Base-by-base conservation (phyloP, 176 grass and related monocot species). In the Neostapfia colusana region DNA sequence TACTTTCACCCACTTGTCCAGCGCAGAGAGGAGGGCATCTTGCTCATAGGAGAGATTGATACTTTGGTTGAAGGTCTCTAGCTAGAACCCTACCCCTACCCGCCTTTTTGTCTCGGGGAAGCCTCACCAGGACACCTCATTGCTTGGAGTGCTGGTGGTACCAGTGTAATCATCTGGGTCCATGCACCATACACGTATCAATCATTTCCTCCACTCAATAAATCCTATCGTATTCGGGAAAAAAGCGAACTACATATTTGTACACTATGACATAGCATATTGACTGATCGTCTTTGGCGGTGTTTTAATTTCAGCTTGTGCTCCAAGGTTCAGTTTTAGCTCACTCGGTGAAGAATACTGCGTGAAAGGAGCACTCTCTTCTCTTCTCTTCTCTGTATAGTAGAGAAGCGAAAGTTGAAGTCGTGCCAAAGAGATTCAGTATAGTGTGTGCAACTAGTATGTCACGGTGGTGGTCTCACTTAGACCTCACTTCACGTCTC, bases 121-220 rank as follows among this genome's bases (percentile, higher is more conserved):
- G 65, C 56, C 77, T 75, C 70, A 51, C 23, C 54, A 41, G 43
- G 67, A 58, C 73, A 63, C 62, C 67, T 41, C 70, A 25, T 69
- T 1, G 40, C 38, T 3, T 35, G 55, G 55, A 58, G 55, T 54
- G 51, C 20, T 54, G 2, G 4, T 55, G 1, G 23, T 58, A 25
- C 55, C 25, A 18, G 63, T 41, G 73, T 54, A 57, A 59, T 51
- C 80, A 59, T 51, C 80, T 28, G 74, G 53, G 80, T 83, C 62
- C 80, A 74, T 83, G 69, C 85, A 54, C 69, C 69, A 46, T 61
- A 69, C 75, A 83, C 75, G 75, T 79, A 88, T 53, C 80, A 74
- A 83, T 83, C 80, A 79, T 88, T 83, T 53, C 61, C 62, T 74
- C 80, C 85, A 79, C 85, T 83, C 69, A 61, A 45, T 67, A 62